phyloP scores from a whole-genome alignment of 2,329 filamentous ascomycete genomes.

The Lojkania enalia region DNA sequence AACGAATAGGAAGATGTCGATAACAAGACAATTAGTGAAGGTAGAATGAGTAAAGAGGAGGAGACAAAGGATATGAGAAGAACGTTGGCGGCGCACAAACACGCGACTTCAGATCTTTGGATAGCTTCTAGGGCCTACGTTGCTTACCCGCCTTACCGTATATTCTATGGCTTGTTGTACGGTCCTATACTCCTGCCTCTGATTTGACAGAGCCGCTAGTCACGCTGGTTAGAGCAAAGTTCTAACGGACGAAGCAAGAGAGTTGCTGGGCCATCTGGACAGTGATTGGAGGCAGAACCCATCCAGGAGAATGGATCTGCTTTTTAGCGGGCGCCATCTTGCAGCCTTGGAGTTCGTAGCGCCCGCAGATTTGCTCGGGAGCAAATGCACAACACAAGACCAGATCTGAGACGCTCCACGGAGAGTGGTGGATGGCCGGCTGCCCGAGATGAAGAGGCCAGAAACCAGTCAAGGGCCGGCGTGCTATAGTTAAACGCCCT shows the following conservation, averaged over 20 bases:
- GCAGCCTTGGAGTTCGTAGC: slow-evolving; percentile 37
- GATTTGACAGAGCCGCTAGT: slow-evolving; percentile 32
- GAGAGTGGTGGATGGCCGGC: slow-evolving; percentile 32
- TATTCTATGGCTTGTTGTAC: slow-evolving; percentile 29
- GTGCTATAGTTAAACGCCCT: slow-evolving; percentile 6
- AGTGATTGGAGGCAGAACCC: slow-evolving; percentile 39
- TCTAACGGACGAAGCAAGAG: slow-evolving; percentile 29
- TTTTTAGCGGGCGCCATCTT: slow-evolving; percentile 38
- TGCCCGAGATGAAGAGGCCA: slow-evolving; percentile 18
- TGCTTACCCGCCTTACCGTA: slow-evolving; percentile 32
- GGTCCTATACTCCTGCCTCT: slow-evolving; percentile 18
- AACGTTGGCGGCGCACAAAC: slow-evolving; percentile 25
- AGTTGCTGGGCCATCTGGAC: slow-evolving; percentile 21
- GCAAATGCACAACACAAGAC: slow-evolving; percentile 38
- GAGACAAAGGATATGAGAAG: slow-evolving; percentile 13
- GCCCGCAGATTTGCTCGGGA: slow-evolving; percentile 42
- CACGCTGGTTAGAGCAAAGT: slow-evolving; percentile 29
- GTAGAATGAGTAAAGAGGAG: slow-evolving; percentile 11
- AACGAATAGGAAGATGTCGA: slow-evolving; percentile 12
- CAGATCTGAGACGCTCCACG: slow-evolving; percentile 43
- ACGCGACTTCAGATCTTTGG: slow-evolving; percentile 33
- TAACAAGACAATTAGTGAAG: slow-evolving; percentile 16
- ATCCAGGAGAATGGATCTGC: slow-evolving; percentile 26
- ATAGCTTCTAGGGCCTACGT: slow-evolving; percentile 23
- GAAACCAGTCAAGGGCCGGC: slow-evolving; percentile 33